Base-by-base conservation (phyloP, 352 stramenopile species). In the Phytophthora syringae region DNA sequence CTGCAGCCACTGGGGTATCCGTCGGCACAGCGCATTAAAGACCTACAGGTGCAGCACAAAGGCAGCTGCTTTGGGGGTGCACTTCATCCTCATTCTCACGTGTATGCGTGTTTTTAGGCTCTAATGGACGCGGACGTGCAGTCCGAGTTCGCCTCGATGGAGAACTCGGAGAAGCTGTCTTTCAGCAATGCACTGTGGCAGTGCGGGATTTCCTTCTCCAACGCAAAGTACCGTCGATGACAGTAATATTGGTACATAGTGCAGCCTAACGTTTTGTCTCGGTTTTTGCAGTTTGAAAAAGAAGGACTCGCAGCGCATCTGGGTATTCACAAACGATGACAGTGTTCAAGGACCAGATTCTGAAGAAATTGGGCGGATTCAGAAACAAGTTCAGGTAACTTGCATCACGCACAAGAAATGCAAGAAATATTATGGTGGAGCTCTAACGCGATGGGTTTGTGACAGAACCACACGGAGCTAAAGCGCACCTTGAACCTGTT, bases 291-390 rank as follows among this genome's bases (percentile, higher is more conserved):
- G 86, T 52, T 69, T 95, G n/a, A 93, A 93, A 64, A 92, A 92
- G 67, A 90, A 91, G 58, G 85, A 95, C 61, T 84, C 80, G 27
- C 84, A 95, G 61, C 84, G 83, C n/a, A 80, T 93, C 27, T 95
- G 87, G 87, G 80, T 93, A 52, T 93, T 95, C 58, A 95, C 87
- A 25, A 93, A 95, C 58, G 80, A 93, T 67, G 87, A 95, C 60
- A 68, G 52, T 18, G 80, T 79, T 7, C 43, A 67, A 7, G 52
- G 67, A 3, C 70, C 77, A n/a, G 81, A 92, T 30, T 63, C 56
- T 7, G 82, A 93, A 52, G 87, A 95, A 66, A 55, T 69, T 13
- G 70, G 70, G 2, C 83, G 83, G 16, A 67, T 93, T 45, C 78
- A 89, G 54, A 92, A 92, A 64, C 87, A 95, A 76, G 72, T 90